Conservation (phyloP, 768 basidiomycete species). For the Lactifluus subvellereus region DNA sequence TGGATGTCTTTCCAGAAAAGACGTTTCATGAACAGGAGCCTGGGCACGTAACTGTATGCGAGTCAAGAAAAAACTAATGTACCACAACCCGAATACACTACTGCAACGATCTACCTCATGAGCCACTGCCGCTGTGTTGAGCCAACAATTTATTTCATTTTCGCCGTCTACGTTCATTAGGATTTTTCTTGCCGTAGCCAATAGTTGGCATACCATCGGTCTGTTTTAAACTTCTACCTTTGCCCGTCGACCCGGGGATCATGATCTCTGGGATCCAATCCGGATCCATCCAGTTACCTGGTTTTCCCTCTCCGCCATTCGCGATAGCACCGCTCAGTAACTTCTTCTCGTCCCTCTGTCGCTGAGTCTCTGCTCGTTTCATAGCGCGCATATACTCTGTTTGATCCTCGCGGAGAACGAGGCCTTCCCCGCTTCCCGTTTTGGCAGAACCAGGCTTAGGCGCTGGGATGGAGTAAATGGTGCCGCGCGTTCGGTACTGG, state of each 20-base stretch:
- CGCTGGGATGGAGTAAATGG: conserved; percentile 85
- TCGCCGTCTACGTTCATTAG: conserved; percentile 70
- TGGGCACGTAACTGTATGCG: conserved; percentile 48
- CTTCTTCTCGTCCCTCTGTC: conserved; percentile 70
- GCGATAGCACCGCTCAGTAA: conserved; percentile 56
- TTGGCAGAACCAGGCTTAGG: conserved; percentile 88
- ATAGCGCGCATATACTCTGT: conserved; percentile 79
- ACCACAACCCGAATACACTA: conserved; percentile 26
- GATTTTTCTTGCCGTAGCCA: conserved; percentile 85
- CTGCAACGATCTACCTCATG: background rate
- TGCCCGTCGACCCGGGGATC: conserved; percentile 58
- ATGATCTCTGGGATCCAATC: conserved; percentile 89
- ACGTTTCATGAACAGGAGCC: conserved; percentile 89
- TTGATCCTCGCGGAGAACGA: conserved; percentile 93
- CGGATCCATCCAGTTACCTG: conserved; percentile 89
- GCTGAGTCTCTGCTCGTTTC: conserved; percentile 65
- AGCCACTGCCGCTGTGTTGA: background rate
- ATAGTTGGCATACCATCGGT: conserved; percentile 73
- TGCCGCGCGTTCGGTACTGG: conserved; percentile 88
- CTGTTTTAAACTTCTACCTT: conserved; percentile 52
- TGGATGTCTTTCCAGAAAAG: conserved; percentile 99
- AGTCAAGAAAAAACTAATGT: conserved; percentile 14
- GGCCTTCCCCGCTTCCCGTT: conserved; percentile 69
- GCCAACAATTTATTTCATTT: conserved; percentile 31
- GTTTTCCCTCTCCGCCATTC: conserved; percentile 44